Base-by-base conservation (phyloP, 306 rosid species). In the Sophora flavescens region DNA sequence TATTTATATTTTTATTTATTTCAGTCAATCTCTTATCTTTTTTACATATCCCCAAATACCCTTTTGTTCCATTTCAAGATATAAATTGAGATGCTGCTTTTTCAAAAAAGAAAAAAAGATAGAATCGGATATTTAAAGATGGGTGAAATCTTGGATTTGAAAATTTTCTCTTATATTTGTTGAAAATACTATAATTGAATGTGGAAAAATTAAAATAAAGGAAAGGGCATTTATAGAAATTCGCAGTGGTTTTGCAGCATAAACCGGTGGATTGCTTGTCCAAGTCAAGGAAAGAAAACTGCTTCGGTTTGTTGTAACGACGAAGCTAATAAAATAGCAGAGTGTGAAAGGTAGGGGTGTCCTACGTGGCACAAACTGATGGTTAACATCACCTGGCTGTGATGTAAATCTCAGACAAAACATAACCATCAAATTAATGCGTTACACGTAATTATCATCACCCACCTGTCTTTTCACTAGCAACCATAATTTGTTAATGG, bases 231-330 rank as follows among this genome's bases (percentile, higher is more conserved):
- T 80, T 69, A 6, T 36, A 78, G 74, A 73, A 88, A 56, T 72
- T 62, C 12, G 9, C 5, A 8, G 42, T 50, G 50, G 65, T 47
- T 59, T 89, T 78, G 88, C 84, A 82, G 76, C 80, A 72, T 75
- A 65, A 83, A 81, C 92, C 68, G 87, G 86, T 82, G 72, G 85
- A 80, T 78, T 79, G 75, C 82, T 81, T 83, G 92, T 84, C 86
- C 72, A 71, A 82, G 93, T 91, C 86, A 87, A 88, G 88, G 86
- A 87, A 86, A 83, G 79, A 88, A 90, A 91, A 87, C 93, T 87
- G 92, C 87, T 86, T 33, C 15, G 81, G 90, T 82, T 85, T 84
- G 91, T 88, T 85, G 96, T 83, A 87, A 88, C 93, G 93, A 87
- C 75, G 86, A 81, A 66, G 85, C 82, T 42, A 61, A 76, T 69